Base-by-base conservation (phyloP, 2,329 filamentous ascomycete species). In the Curvularia lunata region DNA sequence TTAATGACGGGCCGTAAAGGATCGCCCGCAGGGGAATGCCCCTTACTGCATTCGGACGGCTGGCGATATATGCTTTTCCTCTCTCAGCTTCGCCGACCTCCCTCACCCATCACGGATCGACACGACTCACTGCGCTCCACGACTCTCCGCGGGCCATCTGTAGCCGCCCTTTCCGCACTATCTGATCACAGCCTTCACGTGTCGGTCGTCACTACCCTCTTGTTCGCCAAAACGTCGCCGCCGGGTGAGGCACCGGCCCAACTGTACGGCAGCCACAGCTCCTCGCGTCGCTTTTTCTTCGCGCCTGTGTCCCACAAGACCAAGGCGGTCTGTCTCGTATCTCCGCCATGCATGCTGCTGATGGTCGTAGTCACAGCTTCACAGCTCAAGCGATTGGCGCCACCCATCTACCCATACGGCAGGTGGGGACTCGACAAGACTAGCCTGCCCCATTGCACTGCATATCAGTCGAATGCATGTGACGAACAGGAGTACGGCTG, bases 11-110 rank as follows among this genome's bases (percentile, higher is more conserved):
- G 21, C 50, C 50, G 41, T 30, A 48, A 21, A 13, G 28, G 50
- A 54, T 57, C 45, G 43, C 23, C 41, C 6, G 30, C 19, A 54
- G 50, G 43, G 43, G 37, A 32, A 54, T 37, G 1, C 21, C 18
- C 43, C 25, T 38, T 37, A 12, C 18, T 38, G 23, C 21, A 40
- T 38, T 2, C 19, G 12, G 42, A 40, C 12, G 45, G 28, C 13
- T 21, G 21, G 27, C 28, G 49, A 48, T 28, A 48, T 23, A 43
- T 57, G 54, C 54, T 57, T 57, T 57, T 57, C 43, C 16, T n/a
- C 43, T 10, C n/a, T 45, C 21, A 27, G 52, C 27, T 34, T 53
- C 50, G 54, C 37, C 50, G 49, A 54, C 43, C 23, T 46, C 27
- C 48, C 32, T 32, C 32, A 54, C 37, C 32, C 37, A 19, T 16